Evolutionary conservation across 2,329 filamentous ascomycete species (phyloP), one percentile per base, ranked within the genome.

Genomic region (Xylaria sp.): DNA sequence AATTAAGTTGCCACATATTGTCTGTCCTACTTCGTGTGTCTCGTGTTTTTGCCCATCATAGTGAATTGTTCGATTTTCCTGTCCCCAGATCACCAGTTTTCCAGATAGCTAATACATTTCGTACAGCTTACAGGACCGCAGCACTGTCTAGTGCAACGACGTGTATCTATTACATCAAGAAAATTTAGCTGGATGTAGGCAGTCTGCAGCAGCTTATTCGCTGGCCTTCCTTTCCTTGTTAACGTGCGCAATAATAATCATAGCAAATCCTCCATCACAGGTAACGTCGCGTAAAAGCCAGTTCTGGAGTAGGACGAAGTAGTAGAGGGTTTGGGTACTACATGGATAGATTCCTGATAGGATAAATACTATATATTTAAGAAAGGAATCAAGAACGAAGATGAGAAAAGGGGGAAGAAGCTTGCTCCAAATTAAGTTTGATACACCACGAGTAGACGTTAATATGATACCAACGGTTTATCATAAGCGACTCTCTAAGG

Each of bases 1-100:
- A 69, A 67, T 58, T 32, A 50, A 15, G 12, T 20, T 56, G 50
- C 30, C 32, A 46, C 34, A 25, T 55, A 39, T 56, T 45, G 9
- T 41, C 34, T 45, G 9, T 41, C 34, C 6, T 32, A 20, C 36
- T 46, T 3, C 30, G 2, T 45, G 41, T 43, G 45, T 34, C 6
- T 48, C n/a, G 36, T 63, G 60, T 34, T 41, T n/a, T 46, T 39
- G 10, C 20, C 39, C 15, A 13, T n/a, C 15, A 25, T 41, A 39
- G 25, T 41, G 6, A 41, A 45, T 20, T 32, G 48, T 13, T 34
- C 18, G 15, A 6, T 9, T 28, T 34, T 53, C 9, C 48, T 20
- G 28, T 23, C 9, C 15, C 18, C 3, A 23, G 18, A 55, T 13
- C 15, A n/a, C 48, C 25, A 50, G 28, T 18, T 23, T 12, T n/a